Base-by-base conservation (phyloP, 305 asterid genomes). In the Fraxinus angustifolia region DNA sequence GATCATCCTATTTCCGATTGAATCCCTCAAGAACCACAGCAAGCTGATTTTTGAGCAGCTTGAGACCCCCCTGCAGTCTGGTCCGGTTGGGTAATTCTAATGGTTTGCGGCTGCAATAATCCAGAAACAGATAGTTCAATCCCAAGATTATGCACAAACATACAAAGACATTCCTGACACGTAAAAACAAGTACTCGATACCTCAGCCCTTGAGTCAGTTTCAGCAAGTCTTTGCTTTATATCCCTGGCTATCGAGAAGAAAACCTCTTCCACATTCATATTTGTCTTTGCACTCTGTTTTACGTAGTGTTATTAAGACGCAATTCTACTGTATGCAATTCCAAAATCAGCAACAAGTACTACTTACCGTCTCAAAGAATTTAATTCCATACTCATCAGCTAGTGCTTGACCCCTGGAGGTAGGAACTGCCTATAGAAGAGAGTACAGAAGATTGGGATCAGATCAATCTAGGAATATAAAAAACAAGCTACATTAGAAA, bases 21-120 rank as follows among this genome's bases (percentile, higher is more conserved):
- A 62, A 62, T 71, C 45, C 42, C 67, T 87, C 82, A 89, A 81
- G 94, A 88, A 79, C 98, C 93, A 62, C 97, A 93, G 87, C 98
- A 93, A 11, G 96, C 91, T 16, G 95, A 90, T 83, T 84, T 91
- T 78, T 91, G 91, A 10, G 91, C 85, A 70, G 71, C 78, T 85
- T 89, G 92, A 26, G 87, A 87, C 5, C 80, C 83, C 56, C 94
- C 92, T 34, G 83, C 87, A 26, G 90, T 82, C n/a, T 81, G 75
- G 14, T 90, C 94, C 0, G 94, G 84, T 80, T 87, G 92, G 77
- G 85, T 91, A 78, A 93, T 91, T 75, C 87, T 91, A 85, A 93
- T 86, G 0, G 94, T 33, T 33, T 62, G 17, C 4, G 80, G 80
- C 80, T 77, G 26, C 80, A 77, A 77, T 6, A 35, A 50, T 28